Evolutionary conservation across 2,329 filamentous ascomycete species (phyloP).

Genomic region (Furcasterigmium furcatum): DNA sequence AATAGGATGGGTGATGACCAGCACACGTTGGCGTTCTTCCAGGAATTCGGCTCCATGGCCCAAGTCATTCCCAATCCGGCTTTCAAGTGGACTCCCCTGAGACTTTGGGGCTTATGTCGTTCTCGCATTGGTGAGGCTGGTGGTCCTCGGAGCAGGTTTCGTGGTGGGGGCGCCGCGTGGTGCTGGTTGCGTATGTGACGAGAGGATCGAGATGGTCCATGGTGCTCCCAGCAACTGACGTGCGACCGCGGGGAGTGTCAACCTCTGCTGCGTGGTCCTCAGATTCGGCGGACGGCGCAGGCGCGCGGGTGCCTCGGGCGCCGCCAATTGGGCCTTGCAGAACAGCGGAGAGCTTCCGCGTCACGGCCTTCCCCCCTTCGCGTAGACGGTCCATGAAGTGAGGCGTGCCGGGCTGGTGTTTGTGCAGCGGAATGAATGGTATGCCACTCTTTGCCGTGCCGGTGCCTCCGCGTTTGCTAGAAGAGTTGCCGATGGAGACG

Average conservation of each 20-base stretch:
- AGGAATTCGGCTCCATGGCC: no score
- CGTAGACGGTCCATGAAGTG: slow-evolving; percentile 1
- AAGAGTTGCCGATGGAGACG: slow-evolving; percentile 17
- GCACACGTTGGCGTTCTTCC: no score
- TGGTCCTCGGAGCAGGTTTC: no score
- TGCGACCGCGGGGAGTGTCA: no score
- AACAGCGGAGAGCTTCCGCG: slow-evolving; percentile 8
- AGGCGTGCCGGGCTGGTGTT: neutral
- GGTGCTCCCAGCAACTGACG: no score
- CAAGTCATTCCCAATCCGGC: no score
- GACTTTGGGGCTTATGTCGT: no score
- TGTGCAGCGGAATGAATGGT: neutral
- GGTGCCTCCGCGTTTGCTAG: slow-evolving; percentile 5
- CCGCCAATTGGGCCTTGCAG: slow-evolving; percentile 1
- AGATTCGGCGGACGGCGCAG: neutral
- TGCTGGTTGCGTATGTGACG: no score
- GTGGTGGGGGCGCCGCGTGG: no score
- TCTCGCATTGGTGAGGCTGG: neutral
- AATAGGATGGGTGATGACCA: no score
- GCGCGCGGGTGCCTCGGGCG: neutral
- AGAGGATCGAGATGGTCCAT: neutral
- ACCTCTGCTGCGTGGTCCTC: neutral
- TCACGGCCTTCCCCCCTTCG: slow-evolving; percentile 1
- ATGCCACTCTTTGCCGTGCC: neutral
- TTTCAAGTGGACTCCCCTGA: no score